Conservation (phyloP, 2,329 filamentous ascomycete genomes). For the Blumeriella jaapii region DNA sequence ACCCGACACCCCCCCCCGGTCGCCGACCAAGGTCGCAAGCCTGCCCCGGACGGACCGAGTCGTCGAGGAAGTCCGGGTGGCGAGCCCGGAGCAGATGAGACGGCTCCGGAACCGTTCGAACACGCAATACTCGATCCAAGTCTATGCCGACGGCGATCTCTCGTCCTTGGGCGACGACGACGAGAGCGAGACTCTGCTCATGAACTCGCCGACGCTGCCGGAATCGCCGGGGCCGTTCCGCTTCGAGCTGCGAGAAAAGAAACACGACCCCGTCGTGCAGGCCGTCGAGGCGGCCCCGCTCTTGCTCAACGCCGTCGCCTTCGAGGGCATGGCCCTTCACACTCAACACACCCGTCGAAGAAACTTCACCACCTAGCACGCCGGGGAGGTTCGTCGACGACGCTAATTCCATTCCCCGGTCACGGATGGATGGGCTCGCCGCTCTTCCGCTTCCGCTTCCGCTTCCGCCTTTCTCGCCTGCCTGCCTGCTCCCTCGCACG, state of each 20-base stretch:
- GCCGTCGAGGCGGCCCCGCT: constrained; percentile 4
- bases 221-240: neutral
- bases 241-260: too few relatives aligned
- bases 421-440: too few relatives aligned
- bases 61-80: constrained; percentile 15
- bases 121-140: constrained; percentile 58
- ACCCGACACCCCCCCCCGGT: constrained; percentile 19
- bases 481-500: too few relatives aligned
- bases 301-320: constrained; percentile 12
- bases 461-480: too few relatives aligned
- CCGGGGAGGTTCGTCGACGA: neutral
- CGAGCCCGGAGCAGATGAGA: constrained; percentile 18
- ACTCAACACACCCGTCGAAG: constrained; percentile 2
- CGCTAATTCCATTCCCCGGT: too few relatives aligned
- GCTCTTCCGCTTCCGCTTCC: too few relatives aligned
- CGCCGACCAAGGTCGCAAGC: constrained; percentile 34
- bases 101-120: too few relatives aligned
- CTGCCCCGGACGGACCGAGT: constrained; percentile 11
- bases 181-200: constrained; percentile 44
- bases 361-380: neutral
- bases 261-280: too few relatives aligned
- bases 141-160: constrained; percentile 57
- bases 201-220: constrained; percentile 20
- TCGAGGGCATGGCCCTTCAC: constrained; percentile 12
- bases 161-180: constrained; percentile 57